Conservation (phyloP, 768 basidiomycete genomes). For the Lyophyllum atratum region DNA sequence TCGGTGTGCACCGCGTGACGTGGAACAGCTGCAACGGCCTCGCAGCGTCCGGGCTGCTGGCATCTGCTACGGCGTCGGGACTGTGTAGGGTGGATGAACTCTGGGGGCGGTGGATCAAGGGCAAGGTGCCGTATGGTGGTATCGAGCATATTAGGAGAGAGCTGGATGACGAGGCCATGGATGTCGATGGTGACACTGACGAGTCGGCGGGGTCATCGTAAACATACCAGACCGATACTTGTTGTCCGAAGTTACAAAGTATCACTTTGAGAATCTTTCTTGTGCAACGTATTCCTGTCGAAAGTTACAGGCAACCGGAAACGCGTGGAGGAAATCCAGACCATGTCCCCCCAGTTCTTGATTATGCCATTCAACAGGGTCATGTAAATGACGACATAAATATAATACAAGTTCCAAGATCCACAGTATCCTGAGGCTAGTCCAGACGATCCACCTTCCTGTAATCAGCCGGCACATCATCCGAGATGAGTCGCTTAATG, state of each 20-base stretch:
- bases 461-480: constrained; percentile 24
- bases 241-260: too few relatives aligned
- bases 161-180: constrained; percentile 45
- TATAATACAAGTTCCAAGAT: background rate
- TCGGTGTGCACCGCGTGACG: constrained; percentile 72
- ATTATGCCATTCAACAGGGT: background rate
- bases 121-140: constrained; percentile 65
- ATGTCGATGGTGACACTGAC: constrained; percentile 38
- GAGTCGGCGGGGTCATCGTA: constrained; percentile 26
- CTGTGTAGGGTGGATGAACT: constrained; percentile 85
- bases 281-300: too few relatives aligned
- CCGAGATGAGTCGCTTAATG: constrained; percentile 23
- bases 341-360: too few relatives aligned
- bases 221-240: too few relatives aligned
- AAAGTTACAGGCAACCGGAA: too few relatives aligned
- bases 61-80: constrained; percentile 82
- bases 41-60: constrained; percentile 57
- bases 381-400: background rate
- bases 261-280: too few relatives aligned
- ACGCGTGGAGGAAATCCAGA: too few relatives aligned
- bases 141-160: constrained; percentile 66
- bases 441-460: constrained; percentile 32
- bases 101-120: constrained; percentile 71
- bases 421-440: constrained; percentile 11
- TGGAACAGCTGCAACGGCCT: constrained; percentile 86